These are phyloP conservation scores for Brassica nigra DNA, from an alignment of 345 rosid species.

Conservation along the genomic window DNA sequence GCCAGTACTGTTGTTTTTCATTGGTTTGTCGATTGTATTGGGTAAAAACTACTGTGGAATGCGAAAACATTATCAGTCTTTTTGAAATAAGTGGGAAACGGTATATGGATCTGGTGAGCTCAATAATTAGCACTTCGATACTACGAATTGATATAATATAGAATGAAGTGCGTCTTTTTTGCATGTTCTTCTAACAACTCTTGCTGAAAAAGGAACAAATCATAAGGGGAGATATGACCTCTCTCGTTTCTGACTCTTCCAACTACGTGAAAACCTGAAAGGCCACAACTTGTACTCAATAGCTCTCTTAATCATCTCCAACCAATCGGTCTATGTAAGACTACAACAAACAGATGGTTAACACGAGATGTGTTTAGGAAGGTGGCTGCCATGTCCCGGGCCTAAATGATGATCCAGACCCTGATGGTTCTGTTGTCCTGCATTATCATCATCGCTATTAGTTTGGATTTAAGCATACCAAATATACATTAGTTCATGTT, in stretches of 20 bases:
- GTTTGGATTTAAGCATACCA: background rate
- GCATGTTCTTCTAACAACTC: slow-evolving; percentile 6
- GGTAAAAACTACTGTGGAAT: background rate
- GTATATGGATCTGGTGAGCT: background rate
- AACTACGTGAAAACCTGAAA: background rate
- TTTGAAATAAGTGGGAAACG: too few relatives aligned
- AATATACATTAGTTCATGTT: background rate
- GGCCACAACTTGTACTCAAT: slow-evolving; percentile 21
- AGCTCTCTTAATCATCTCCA: slow-evolving; percentile 4
- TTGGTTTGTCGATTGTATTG: background rate
- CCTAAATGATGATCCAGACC: slow-evolving; percentile 76
- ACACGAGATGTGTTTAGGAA: slow-evolving; percentile 43
- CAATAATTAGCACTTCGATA: background rate
- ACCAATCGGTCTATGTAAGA: slow-evolving; percentile 20
- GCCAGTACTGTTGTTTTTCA: background rate
- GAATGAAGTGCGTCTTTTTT: background rate
- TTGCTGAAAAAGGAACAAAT: background rate
- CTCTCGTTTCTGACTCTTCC: too few relatives aligned
- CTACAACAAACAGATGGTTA: slow-evolving; percentile 22
- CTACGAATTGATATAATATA: background rate
- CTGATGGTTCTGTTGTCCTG: slow-evolving; percentile 81
- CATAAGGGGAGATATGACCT: too few relatives aligned
- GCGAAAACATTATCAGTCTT: background rate
- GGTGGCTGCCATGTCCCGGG: slow-evolving; percentile 99
- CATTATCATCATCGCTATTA: slow-evolving; percentile 12